Evolutionary conservation across 192 early-diverging fungal genomes (phyloP).

Genomic region (Irineochytrium annulatum): DNA sequence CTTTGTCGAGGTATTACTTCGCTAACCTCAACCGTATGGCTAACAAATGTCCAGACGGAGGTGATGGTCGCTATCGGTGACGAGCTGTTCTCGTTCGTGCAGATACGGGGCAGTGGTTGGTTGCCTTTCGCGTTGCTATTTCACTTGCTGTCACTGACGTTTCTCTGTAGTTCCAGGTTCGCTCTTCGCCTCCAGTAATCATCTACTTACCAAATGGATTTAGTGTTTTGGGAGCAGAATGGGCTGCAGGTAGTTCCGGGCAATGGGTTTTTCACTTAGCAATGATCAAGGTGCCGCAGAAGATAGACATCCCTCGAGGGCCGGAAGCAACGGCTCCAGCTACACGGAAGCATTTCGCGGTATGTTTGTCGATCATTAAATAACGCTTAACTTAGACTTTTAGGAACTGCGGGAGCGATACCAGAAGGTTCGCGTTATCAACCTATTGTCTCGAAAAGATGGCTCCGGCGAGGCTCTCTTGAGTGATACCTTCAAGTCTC

Average conservation of each 20-base stretch:
- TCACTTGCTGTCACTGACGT: background rate
- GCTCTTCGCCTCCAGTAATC: background rate
- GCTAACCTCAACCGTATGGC: background rate
- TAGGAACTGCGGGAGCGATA: conserved; percentile 66
- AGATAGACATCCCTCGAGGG: conserved; percentile 78
- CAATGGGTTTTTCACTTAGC: background rate
- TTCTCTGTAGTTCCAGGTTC: background rate
- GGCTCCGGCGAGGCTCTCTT: conserved; percentile 66
- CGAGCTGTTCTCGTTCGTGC: conserved; percentile 64
- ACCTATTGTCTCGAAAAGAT: conserved; percentile 70
- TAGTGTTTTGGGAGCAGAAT: conserved; percentile 93
- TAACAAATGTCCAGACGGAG: conserved; percentile 59
- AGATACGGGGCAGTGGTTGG: conserved; percentile 82
- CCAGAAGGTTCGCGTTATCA: conserved; percentile 68
- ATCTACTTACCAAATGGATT: background rate
- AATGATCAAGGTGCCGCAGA: conserved; percentile 52
- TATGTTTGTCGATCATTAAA: background rate
- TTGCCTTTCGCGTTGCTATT: background rate
- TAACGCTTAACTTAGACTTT: background rate
- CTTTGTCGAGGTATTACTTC: conserved; percentile 73
- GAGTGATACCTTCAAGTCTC: conserved; percentile 51
- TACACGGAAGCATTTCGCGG: conserved; percentile 57
- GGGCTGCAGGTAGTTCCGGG: conserved; percentile 71
- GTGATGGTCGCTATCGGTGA: background rate
- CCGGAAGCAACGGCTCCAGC: conserved; percentile 80